Percentiles rank a stretch among this genome's conserved stretches.
phyloP scores from a whole-genome alignment of 305 asterid species.

The Fraxinus floribunda region DNA sequence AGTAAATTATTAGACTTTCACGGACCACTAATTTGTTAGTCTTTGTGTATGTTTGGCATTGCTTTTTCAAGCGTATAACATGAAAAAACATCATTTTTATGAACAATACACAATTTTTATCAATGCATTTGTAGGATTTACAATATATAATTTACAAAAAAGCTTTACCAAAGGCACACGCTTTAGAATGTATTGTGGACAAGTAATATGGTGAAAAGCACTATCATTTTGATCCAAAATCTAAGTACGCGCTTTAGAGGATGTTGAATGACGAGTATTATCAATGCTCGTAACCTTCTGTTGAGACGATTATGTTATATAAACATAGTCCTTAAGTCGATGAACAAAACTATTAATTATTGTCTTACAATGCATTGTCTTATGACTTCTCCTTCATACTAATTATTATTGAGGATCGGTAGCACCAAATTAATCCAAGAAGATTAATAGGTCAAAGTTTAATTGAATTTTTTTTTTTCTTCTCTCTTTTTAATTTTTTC shows the following conservation, averaged over 20 bases:
- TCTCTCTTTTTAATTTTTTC: not conserved
- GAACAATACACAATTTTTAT: not conserved
- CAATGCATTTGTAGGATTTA: not conserved
- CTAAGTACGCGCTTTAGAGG: not conserved
- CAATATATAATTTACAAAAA: no score
- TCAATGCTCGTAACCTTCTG: not conserved
- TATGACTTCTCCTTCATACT: not conserved
- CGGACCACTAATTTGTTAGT: not conserved
- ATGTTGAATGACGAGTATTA: not conserved
- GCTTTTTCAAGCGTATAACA: not conserved
- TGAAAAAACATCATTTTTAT: not conserved
- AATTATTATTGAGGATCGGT: not conserved
- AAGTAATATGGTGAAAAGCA: not conserved
- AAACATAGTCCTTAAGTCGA: not conserved
- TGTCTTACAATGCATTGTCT: not conserved
- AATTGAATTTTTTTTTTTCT: not conserved
- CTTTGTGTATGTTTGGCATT: not conserved
- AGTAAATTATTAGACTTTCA: not conserved
- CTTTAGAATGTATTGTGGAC: no score
- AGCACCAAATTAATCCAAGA: not conserved
- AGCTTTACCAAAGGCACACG: no score
- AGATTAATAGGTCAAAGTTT: not conserved
- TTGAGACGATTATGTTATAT: not conserved
- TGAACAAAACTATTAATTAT: no score
- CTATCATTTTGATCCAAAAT: not conserved